Evolutionary conservation across 495 filamentous ascomycete species (phyloP).

Genomic region (Pyrenopolyporus hunteri): DNA sequence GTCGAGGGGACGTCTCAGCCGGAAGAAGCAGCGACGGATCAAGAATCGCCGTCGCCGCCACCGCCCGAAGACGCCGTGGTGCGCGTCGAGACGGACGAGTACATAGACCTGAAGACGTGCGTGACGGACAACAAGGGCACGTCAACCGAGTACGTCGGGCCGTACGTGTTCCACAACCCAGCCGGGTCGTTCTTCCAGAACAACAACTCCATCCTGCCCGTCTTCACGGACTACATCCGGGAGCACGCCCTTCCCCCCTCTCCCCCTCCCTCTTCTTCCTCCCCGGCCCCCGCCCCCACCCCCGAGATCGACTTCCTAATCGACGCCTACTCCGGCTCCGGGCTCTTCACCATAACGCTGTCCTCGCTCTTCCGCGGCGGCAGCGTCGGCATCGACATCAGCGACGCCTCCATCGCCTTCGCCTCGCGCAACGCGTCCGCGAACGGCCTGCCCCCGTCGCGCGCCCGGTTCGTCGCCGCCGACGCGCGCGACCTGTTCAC

Average conservation of each 20-base stretch:
- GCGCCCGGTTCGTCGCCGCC: conserved; percentile 79
- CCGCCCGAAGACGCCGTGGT: conserved; percentile 28
- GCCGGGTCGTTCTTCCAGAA: conserved; percentile 98
- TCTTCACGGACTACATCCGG: conserved; percentile 90
- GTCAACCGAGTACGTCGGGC: conserved; percentile 83
- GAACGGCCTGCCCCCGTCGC: conserved; percentile 67
- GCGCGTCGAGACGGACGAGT: conserved; percentile 48
- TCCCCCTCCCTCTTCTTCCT: conserved; percentile 28
- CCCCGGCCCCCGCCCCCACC: conserved; percentile 34
- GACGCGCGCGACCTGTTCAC: conserved; percentile 85
- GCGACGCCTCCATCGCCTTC: conserved; percentile 71
- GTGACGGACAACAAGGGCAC: conserved; percentile 82
- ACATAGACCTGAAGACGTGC: conserved; percentile 80
- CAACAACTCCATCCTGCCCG: conserved; percentile 96
- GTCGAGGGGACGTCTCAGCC: conserved; percentile 8
- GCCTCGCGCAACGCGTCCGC: conserved; percentile 76
- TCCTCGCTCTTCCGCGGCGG: conserved; percentile 71
- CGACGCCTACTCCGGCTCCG: conserved; percentile 96
- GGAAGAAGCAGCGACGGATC: conserved; percentile 11
- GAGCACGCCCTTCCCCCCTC: conserved; percentile 68
- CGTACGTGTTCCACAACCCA: conserved; percentile 85
- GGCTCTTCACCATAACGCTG: conserved; percentile 94
- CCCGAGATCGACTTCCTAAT: conserved; percentile 78
- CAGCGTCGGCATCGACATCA: conserved; percentile 60
- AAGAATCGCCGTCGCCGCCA: conserved; percentile 8